Base-by-base conservation (phyloP, 1,139 yeast genomes). In the Geotrichum cucujoidarum region DNA sequence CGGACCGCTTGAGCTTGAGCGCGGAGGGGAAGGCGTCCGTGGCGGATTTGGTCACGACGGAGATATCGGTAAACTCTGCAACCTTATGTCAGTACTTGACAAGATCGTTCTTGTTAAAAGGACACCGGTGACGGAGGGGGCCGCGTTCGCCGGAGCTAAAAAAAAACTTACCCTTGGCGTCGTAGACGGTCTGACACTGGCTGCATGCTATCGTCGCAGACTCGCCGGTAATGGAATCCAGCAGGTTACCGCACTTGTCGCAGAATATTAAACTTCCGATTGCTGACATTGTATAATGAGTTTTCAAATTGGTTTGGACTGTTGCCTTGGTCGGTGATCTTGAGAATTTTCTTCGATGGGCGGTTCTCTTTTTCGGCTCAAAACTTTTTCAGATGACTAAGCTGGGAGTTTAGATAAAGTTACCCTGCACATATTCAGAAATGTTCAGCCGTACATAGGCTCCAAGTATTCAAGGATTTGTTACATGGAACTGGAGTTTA, bases 181-280 rank as follows among this genome's bases (percentile, higher is more conserved):
- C 80, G 66, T 80, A 84, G 38, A 72, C 65, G 61, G 76, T 79
- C 49, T 71, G 60, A 61, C 98, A 92, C 52, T 84, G 79, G 24
- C 73, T 72, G 65, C 97, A 90, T 48, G 73, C 74, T 40, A 76
- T 66, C 36, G 71, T 62, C 24, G 64, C 64, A n/a, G 61, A 44
- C 20, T 60, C 57, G 52, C 79, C 75, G 11, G 80, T 72, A 25
- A 76, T 78, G 22, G 87, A 75, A 60, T 88, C 95, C 54, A 92
- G 74, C 52, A 92, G 75, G 63, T 85, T 87, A 60, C 98, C 98
- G 66, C 98, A 92, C 60, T 81, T 86, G n/a, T 81, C 76, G 65
- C 98, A 92, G 68, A 92, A 92, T 56, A 92, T 90, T 61, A 92
- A 78, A 47, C 95, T 85, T 22, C 98, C 98, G 41, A 92, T 95